These are phyloP conservation scores for Trifolium dubium DNA, from an alignment of 306 rosid species.

Conservation along the genomic window DNA sequence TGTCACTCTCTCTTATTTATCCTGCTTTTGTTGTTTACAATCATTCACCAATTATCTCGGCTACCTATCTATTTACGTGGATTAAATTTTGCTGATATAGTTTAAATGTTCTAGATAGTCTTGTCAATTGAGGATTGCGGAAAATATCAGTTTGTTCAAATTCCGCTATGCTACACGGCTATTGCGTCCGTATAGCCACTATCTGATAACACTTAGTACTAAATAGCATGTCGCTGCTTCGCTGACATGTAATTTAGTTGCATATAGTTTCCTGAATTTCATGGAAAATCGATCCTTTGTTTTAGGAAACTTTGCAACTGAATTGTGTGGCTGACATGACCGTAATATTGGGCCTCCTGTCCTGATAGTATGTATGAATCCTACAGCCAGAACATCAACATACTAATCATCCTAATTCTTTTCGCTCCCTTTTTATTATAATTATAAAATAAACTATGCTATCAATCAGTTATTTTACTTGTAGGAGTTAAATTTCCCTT, in stretches of 20 bases:
- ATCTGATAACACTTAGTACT: neutral
- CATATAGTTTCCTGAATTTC: neutral
- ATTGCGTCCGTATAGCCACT: neutral
- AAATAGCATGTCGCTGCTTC: neutral
- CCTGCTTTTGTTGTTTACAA: slow-evolving; percentile 20
- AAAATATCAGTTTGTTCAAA: neutral
- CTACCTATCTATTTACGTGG: neutral
- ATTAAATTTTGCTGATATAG: neutral
- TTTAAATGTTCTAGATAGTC: neutral
- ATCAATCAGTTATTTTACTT: neutral
- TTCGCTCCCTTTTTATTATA: neutral
- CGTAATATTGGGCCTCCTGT: neutral
- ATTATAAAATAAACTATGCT: neutral
- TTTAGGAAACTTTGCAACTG: neutral
- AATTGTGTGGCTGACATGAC: neutral
- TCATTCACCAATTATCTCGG: neutral
- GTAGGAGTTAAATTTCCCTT: neutral
- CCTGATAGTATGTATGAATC: neutral
- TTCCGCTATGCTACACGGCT: neutral
- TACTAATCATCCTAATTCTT: neutral
- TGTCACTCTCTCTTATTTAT: neutral
- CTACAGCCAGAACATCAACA: neutral
- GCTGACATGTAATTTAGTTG: neutral
- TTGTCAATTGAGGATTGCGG: neutral
- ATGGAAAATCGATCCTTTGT: neutral